Evolutionary conservation across 371 early-diverging fungal genomes (phyloP), one percentile per base, ranked within the genome.

Genomic region (Mortierella sp.): DNA sequence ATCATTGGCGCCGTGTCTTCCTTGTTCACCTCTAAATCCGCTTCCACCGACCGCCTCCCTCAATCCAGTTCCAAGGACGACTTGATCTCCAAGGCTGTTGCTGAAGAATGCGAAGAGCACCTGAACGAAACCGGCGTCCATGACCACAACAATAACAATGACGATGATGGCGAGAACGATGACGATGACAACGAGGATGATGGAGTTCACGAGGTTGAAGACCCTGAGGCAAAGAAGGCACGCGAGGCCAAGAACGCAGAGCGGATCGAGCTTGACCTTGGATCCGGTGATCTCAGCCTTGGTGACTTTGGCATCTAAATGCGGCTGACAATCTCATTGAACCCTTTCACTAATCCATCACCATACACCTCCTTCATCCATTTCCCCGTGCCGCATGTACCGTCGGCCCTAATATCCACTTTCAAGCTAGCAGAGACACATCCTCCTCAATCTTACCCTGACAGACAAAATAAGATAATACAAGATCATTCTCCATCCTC

Each of bases 181-280:
- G 58, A 82, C 0, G 74, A 70, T 11, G 74, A 65, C 5, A 77
- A 74, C 11, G 48, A 70, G 1, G 70, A 63, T 10, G 57, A 73
- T 26, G n/a, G 47, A 24, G 68, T 60, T 26, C 52, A 57, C n/a
- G 71, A 73, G 13, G n/a, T 38, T 8, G 84, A 81, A 54, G 76
- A 81, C 24, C 55, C 50, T 11, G 79, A 71, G 44, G 75, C 65
- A 8, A 84, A 81, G 58, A 65, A 45, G 68, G 74, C 52, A 19
- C 79, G 85, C 0, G 85, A 84, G 31, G 74, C 76, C 31, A 81
- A 75, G 58, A 81, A 84, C 42, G 75, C 85, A 0, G 79, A 84
- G 50, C 34, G 85, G 21, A 84, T 84, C 38, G 85, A 81, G 34
- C 55, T 84, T 38, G 81, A 84, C 47, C 72, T 84, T 16, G 85